Conservation (phyloP, 805 yeast genomes). For the Teunomyces panamensis region DNA sequence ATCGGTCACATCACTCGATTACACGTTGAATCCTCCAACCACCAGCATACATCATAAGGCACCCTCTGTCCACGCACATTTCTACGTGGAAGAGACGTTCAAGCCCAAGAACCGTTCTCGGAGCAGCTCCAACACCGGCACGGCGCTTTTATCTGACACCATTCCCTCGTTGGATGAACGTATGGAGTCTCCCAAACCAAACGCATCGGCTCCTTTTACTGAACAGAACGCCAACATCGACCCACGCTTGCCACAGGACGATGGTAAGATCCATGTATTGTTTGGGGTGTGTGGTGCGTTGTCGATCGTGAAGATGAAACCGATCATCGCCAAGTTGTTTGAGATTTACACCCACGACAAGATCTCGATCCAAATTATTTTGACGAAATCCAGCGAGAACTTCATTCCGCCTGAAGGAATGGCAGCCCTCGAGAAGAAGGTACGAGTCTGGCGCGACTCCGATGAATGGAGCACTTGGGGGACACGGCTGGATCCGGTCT, state of each 20-base stretch:
- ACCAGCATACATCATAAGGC: conserved; percentile 45
- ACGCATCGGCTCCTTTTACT: not conserved
- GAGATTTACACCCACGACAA: conserved; percentile 51
- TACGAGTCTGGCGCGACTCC: conserved; percentile 54
- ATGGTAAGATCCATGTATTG: conserved; percentile 54
- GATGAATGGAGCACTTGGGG: conserved; percentile 78
- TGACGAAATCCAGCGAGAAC: conserved; percentile 52
- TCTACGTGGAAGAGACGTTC: conserved; percentile 64
- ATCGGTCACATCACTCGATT: conserved; percentile 17
- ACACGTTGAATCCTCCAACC: conserved; percentile 27
- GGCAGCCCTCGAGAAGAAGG: conserved; percentile 37
- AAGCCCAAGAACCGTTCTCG: conserved; percentile 44
- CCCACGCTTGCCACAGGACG: conserved; percentile 59
- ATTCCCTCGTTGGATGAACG: not conserved
- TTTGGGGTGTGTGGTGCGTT: conserved; percentile 60
- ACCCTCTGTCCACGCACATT: conserved; percentile 77
- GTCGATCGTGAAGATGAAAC: conserved; percentile 49
- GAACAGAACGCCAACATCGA: conserved; percentile 54
- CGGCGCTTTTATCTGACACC: conserved; percentile 4
- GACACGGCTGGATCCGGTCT: conserved; percentile 79
- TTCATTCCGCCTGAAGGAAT: conserved; percentile 49
- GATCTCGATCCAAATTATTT: conserved; percentile 51
- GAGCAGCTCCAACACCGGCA: conserved; percentile 35
- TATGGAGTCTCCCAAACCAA: not conserved
- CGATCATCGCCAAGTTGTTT: conserved; percentile 49